Evolutionary conservation across 2,329 filamentous ascomycete species (phyloP), one percentile per base, ranked within the genome.

Genomic region (Lachnellula suecica): DNA sequence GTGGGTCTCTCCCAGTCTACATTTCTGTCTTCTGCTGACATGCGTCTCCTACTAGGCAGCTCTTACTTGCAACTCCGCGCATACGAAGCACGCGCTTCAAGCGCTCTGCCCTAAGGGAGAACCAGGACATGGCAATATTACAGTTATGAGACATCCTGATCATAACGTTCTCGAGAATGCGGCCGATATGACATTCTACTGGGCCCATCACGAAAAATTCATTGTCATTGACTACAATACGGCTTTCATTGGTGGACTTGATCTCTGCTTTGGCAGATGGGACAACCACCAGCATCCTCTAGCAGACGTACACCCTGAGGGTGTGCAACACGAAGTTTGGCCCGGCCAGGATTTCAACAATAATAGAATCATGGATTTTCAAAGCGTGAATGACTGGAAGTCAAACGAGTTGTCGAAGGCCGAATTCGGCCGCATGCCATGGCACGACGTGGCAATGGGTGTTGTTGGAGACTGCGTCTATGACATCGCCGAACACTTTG

Each of bases 341-440:
- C 92, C 94, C 0, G 94, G 94, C 0, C 94, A 99, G 67, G 94
- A 99, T 65, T 97, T 95, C 76, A 97, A 97, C 71, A 97, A 97
- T 71, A 97, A 96, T 69, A 84, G 93, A 34, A 86, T 97, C 62
- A 89, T 96, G 87, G 94, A 99, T 65, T 99, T 97, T 68, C 81
- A 97, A 63, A 88, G 87, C 27, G 94, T 97, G 1, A 71, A 89
- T 25, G 87, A 97, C 66, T 97, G 93, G 93, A 91, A 94, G 70
- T 83, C 87, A 45, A 97, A 99, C 60, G 91, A 96, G 68, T 76
- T 97, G 15, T 91, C 85, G 70, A 97, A 97, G 72, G 85, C 88
- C 3, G 90, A 96, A 44, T 95, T 87, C 63, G 92, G 92, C 7
- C 87, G 94, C 25, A 97, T 99, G 94, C 93, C 93, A 0, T 99